Conservation (phyloP, 2,329 filamentous ascomycete species). For the Aspergillus melleus region DNA sequence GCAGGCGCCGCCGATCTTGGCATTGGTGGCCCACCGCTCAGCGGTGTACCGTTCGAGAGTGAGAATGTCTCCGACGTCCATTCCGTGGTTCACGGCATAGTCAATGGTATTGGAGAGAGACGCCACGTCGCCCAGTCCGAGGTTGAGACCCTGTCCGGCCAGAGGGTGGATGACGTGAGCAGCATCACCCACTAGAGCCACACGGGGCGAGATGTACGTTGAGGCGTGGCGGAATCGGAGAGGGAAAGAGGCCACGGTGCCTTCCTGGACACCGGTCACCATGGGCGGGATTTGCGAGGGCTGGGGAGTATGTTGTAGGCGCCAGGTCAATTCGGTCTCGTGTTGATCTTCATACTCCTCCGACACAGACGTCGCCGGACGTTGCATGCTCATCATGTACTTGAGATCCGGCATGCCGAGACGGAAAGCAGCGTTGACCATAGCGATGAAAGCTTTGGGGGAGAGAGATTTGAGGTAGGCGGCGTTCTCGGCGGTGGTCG, state of each 20-base stretch:
- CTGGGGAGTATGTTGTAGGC: constrained; percentile 67
- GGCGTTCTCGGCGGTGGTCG: constrained; percentile 79
- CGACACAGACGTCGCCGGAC: constrained; percentile 25
- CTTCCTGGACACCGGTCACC: constrained; percentile 71
- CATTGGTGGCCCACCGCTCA: constrained; percentile 81
- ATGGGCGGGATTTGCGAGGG: constrained; percentile 62
- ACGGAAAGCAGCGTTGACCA: constrained; percentile 93
- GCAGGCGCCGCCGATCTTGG: constrained; percentile 71
- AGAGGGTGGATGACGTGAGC: constrained; percentile 95
- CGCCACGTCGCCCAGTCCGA: constrained; percentile 85
- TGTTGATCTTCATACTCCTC: constrained; percentile 47
- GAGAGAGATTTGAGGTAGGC: constrained; percentile 74
- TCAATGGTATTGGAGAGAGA: constrained; percentile 73
- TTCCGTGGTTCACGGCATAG: constrained; percentile 75
- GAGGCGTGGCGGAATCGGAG: constrained; percentile 91
- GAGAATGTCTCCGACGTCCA: constrained; percentile 79
- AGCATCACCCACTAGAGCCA: constrained; percentile 89
- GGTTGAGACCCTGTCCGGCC: constrained; percentile 90
- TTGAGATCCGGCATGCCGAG: constrained; percentile 75
- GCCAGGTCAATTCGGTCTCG: constrained; percentile 80
- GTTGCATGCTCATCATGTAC: constrained; percentile 71
- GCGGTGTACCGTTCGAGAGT: constrained; percentile 78
- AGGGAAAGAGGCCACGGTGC: constrained; percentile 84
- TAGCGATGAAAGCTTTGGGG: constrained; percentile 71
- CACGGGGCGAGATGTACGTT: constrained; percentile 84